Base-by-base conservation (phyloP, 129 eudicot genomes). In the Flaveria bidentis region DNA sequence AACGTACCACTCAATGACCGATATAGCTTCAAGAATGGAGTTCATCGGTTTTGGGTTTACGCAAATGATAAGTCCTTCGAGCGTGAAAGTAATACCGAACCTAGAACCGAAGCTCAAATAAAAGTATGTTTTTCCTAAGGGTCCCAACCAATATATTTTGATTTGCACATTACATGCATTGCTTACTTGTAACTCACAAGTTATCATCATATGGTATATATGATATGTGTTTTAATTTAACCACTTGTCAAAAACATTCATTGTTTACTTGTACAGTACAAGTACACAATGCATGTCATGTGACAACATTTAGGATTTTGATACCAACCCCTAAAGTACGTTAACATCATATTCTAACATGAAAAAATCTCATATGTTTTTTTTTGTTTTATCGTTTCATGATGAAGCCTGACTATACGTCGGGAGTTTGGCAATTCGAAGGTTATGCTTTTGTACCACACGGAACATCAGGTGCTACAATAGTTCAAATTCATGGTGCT, bases 381-480 rank as follows among this genome's bases (percentile, higher is more conserved):
- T 49, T 3, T 9, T 56, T 9, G 7, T 56, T 18, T 36, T 44
- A 42, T 42, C n/a, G 1, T 33, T 71, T 60, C 39, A 50, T 26
- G 10, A 10, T 79, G 60, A 80, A 86, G 67, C 89, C 76, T 0
- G 89, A 82, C 83, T 86, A 86, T 55, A 71, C 85, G 5, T 86
- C 86, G 0, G 89, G 89, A 13, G 41, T 86, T n/a, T 86, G 86
- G 89, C 89, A 86, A 72, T 86, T 86, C 13, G 89, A 86, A 72
- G 89, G 89, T 5, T 44, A 82, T 44, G 86, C 73, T 3, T 85
- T 74, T 17, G 75, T 85, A 7, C 89, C 89, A 55, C 82, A 79
- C 13, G 89, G 86, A 79, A 79, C 89, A 25, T 79, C 89, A 6
- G 85, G 89, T 22, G 86, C 75, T 23, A 79, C 86, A 9, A 82